phyloP scores from a whole-genome alignment of 2,329 filamentous ascomycete genomes.

The Paecilomyces sp. region DNA sequence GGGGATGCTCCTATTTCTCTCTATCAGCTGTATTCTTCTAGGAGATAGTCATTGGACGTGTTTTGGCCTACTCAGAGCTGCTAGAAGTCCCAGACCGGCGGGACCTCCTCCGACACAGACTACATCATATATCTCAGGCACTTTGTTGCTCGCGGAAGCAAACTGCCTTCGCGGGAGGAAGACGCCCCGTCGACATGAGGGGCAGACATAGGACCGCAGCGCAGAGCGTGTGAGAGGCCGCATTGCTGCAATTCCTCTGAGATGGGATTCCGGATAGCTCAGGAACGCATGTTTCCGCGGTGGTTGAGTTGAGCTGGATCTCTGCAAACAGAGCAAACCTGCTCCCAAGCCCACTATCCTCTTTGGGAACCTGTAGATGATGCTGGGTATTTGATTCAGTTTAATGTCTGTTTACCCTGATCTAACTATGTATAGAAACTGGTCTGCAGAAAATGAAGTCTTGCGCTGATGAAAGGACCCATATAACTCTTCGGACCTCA shows the following conservation, averaged over 20 bases:
- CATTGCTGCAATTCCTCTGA: constrained; percentile 19
- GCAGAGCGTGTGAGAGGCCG: constrained; percentile 22
- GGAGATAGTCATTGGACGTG: background rate
- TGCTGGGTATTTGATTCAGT: background rate
- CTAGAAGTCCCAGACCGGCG: constrained; percentile 74
- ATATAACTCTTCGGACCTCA: background rate
- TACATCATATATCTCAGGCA: constrained; percentile 79
- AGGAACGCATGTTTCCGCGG: background rate
- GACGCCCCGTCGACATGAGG: constrained; percentile 27
- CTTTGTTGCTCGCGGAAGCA: constrained; percentile 24
- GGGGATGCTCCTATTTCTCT: constrained; percentile 61
- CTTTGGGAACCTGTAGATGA: background rate
- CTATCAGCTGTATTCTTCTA: constrained; percentile 14
- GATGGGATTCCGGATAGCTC: background rate
- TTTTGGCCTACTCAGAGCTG: constrained; percentile 59
- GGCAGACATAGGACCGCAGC: constrained; percentile 33
- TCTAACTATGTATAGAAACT: background rate
- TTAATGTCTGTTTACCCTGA: background rate
- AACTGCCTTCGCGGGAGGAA: constrained; percentile 22
- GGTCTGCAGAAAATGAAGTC: background rate
- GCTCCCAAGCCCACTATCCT: background rate
- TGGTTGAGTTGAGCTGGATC: background rate
- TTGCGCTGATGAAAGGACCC: background rate
- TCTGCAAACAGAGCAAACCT: constrained; percentile 3
- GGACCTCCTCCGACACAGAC: constrained; percentile 87